Percentiles rank a stretch among this genome's conserved stretches.
Evolutionary conservation across 495 filamentous ascomycete species (phyloP).

Genomic region (Aspergillus funiculosus): DNA sequence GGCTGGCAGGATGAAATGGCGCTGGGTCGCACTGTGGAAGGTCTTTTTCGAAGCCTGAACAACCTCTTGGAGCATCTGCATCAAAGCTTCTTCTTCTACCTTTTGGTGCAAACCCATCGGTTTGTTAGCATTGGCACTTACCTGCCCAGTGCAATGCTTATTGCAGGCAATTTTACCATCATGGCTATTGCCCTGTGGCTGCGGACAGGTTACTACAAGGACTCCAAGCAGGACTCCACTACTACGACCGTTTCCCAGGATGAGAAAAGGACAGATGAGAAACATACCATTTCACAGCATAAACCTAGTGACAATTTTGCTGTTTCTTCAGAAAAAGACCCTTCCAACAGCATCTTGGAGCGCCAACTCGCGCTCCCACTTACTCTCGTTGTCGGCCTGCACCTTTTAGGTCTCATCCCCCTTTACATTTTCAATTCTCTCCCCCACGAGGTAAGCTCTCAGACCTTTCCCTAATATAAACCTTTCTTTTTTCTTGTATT

Average conservation of each 20-base stretch:
- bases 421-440: conserved; percentile 82
- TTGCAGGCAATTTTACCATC: conserved; percentile 91
- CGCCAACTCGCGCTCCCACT: conserved; percentile 75
- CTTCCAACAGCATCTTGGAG: conserved; percentile 45
- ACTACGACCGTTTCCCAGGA: conserved; percentile 6
- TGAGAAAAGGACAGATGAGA: conserved; percentile 23
- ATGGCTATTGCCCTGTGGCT: conserved; percentile 92
- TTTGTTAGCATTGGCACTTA: conserved; percentile 99
- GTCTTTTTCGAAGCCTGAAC: conserved; percentile 85
- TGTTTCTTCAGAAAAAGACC: conserved; percentile 9
- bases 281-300: conserved; percentile 15
- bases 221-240: conserved; percentile 10
- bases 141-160: conserved; percentile 90
- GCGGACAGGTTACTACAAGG: conserved; percentile 59
- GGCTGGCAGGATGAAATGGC: conserved; percentile 98
- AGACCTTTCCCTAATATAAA: neutral
- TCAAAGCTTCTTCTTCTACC: conserved; percentile 98
- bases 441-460: conserved; percentile 53
- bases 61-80: conserved; percentile 95
- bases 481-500: too few relatives aligned
- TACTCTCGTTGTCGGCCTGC: conserved; percentile 60
- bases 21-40: conserved; percentile 82
- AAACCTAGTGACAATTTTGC: conserved; percentile 15
- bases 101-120: conserved; percentile 80
- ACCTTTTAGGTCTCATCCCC: conserved; percentile 76